Evolutionary conservation across 257 asterid species (phyloP).

Genomic region (Solanum virginianum): DNA sequence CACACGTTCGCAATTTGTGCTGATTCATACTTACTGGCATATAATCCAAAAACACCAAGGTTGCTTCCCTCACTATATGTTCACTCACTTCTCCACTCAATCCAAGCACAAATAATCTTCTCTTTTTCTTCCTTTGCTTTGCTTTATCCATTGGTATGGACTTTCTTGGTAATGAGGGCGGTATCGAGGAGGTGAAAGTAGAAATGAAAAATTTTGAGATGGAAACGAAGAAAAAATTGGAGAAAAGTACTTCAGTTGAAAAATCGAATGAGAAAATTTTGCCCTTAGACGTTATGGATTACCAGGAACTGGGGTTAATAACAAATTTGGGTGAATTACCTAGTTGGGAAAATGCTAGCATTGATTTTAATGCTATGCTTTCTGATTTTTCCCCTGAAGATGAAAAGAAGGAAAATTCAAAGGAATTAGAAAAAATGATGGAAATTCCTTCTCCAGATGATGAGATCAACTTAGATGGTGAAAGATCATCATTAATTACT

Average conservation of each 20-base stretch:
- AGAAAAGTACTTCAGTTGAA: background rate
- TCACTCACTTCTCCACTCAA: background rate
- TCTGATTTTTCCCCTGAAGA: background rate
- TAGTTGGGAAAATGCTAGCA: background rate
- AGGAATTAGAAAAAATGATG: background rate
- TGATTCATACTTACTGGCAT: no score
- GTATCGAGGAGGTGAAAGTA: no score
- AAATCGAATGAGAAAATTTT: background rate
- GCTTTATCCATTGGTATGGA: no score
- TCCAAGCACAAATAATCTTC: background rate
- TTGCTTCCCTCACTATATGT: background rate
- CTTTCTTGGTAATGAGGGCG: rapidly evolving
- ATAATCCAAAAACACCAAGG: background rate
- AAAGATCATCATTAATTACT: no score
- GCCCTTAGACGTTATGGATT: background rate
- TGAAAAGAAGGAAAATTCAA: background rate
- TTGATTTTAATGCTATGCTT: background rate
- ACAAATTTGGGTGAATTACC: background rate
- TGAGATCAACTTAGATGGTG: no score
- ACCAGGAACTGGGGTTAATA: background rate
- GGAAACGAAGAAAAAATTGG: no score
- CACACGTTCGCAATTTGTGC: no score
- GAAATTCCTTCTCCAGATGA: background rate
- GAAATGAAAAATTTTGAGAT: no score
- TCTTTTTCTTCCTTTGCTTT: background rate